Evolutionary conservation across 441 rosid genomes (phyloP).

Genomic region (Pelargonium fulgidum): DNA sequence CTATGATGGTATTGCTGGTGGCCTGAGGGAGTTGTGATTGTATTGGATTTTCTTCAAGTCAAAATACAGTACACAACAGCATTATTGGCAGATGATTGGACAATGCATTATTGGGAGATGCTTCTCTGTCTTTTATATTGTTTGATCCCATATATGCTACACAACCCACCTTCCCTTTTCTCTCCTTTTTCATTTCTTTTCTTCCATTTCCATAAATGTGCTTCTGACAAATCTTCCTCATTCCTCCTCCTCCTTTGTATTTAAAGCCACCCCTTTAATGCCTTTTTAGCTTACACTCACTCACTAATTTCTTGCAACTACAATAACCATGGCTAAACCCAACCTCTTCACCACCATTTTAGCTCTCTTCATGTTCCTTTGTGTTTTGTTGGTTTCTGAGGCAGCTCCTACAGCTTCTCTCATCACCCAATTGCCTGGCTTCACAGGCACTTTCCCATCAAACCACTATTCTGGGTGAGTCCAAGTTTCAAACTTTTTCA

Average conservation of each 20-base stretch:
- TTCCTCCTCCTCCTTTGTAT: background rate
- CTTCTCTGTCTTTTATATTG: constrained; percentile 4
- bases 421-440: constrained; percentile 47
- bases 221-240: background rate
- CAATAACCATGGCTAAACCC: constrained; percentile 23
- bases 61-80: background rate
- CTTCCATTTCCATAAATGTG: constrained; percentile 4
- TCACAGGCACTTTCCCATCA: constrained; percentile 44
- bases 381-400: constrained; percentile 13
- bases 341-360: background rate
- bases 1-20: no score
- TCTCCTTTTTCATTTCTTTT: no score
- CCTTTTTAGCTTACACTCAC: background rate
- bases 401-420: constrained; percentile 32
- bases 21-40: background rate
- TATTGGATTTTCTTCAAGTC: constrained; percentile 3
- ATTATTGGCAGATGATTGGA: constrained; percentile 5
- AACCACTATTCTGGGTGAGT: constrained; percentile 47
- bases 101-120: background rate
- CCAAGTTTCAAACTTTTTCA: background rate
- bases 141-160: background rate
- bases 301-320: no score
- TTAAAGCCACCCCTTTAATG: background rate
- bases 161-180: background rate
- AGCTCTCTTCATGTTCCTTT: constrained; percentile 21